Base-by-base conservation (phyloP, 139 green algal species). In the Asterochloris sp. region DNA sequence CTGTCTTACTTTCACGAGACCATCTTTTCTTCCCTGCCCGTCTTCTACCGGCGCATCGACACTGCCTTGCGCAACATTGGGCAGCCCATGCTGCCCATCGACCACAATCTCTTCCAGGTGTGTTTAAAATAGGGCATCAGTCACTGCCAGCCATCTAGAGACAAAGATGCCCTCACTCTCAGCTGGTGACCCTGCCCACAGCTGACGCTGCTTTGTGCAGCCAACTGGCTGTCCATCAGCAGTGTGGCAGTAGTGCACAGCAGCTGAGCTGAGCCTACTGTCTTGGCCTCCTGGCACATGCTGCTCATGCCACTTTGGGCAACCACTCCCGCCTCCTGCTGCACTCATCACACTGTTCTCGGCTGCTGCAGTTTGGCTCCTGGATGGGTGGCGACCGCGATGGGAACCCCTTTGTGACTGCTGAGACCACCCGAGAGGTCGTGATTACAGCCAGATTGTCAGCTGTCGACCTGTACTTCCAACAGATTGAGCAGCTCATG, bases 371-470 rank as follows among this genome's bases (percentile, higher is more conserved):
- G 23, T 95, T 96, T 85, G 92, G 93, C 75, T 92, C 85, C 28
- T 98, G 96, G 96, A 98, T 98, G 95, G 96, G 96, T 47, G 96
- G 96, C 21, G 96, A 99, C 87, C 89, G 93, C 13, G 96, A 99
- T 80, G 96, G 96, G 21, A 99, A 99, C 90, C 96, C 96, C 38
- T 96, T 95, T 82, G 96, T 99, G 11, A 97, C 91, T 0, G 78
- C 91, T 0, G 86, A 90, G 16, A 97, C 93, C 66, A 99, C 96
- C 0, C 91, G 95, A 0, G 94, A 98, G 63, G 95, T 98, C 28
- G 91, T 95, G 17, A 89, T 98, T 61, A 89, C 95, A 29, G 93
- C 95, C 0, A 87, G 95, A n/a, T 82, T 93, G n/a, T 67, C 85
- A 54, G 93, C 94, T 13, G 86, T 87, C 78, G 94, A 94, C 81